Evolutionary conservation across 2,329 filamentous ascomycete genomes (phyloP).

Genomic region (Alternaria atra): DNA sequence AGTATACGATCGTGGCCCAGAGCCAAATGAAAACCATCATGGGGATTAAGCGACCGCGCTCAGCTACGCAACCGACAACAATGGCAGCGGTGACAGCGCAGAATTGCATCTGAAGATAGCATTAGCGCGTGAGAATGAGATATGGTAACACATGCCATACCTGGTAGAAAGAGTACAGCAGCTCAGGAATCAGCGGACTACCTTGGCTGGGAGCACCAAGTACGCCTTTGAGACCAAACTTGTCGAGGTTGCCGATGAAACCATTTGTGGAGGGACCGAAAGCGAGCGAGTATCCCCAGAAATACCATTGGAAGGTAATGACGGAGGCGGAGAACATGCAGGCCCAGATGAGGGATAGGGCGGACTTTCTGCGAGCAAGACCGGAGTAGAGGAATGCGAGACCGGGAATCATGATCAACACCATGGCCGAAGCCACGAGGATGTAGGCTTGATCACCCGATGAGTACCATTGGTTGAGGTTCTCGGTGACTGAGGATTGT

Average conservation of each 20-base stretch:
- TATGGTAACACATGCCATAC: slow-evolving; percentile 55
- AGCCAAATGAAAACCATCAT: slow-evolving; percentile 95
- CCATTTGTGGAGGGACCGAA: slow-evolving; percentile 87
- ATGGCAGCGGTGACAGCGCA: slow-evolving; percentile 92
- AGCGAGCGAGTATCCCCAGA: slow-evolving; percentile 97
- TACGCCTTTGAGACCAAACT: slow-evolving; percentile 88
- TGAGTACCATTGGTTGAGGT: slow-evolving; percentile 95
- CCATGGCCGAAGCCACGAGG: slow-evolving; percentile 87
- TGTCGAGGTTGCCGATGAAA: slow-evolving; percentile 88
- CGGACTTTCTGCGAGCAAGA: slow-evolving; percentile 96
- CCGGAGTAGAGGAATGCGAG: slow-evolving; percentile 98
- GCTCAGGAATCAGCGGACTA: slow-evolving; percentile 84
- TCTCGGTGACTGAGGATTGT: slow-evolving; percentile 71
- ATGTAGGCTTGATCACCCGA: slow-evolving; percentile 95
- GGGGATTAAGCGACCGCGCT: slow-evolving; percentile 90
- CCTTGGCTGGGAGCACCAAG: slow-evolving; percentile 86
- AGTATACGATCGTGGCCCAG: slow-evolving; percentile 98
- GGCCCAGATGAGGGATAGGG: slow-evolving; percentile 95
- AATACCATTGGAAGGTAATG: slow-evolving; percentile 98
- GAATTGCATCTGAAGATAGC: slow-evolving; percentile 83
- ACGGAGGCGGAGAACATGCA: slow-evolving; percentile 93
- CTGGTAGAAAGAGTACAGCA: slow-evolving; percentile 95
- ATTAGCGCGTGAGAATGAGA: slow-evolving; percentile 20
- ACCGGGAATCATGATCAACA: slow-evolving; percentile 94
- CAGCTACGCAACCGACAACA: slow-evolving; percentile 88